These are phyloP conservation scores for Wickerhamiella spandovensis DNA, from an alignment of 805 yeast genomes.

Conservation along the genomic window DNA sequence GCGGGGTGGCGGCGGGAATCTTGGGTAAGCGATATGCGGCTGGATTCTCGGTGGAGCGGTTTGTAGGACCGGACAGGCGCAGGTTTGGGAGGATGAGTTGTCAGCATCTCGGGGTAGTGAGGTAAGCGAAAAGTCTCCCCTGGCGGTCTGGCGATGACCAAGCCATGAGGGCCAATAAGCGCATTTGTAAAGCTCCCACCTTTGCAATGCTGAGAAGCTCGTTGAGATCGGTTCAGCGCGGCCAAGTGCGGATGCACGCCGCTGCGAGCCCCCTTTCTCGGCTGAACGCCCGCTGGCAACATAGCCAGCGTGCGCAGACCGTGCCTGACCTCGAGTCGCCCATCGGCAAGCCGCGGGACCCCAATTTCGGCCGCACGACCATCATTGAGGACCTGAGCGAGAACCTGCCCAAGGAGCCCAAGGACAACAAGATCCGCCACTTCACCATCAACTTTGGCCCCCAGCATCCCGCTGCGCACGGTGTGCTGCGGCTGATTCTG, in stretches of 20 bases:
- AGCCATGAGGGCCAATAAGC: neutral
- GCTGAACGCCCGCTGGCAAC: neutral
- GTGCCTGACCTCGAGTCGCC: conserved; percentile 16
- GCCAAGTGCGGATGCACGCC: neutral
- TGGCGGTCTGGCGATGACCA: neutral
- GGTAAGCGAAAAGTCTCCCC: too few relatives aligned
- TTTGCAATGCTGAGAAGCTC: conserved; percentile 2
- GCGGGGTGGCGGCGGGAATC: neutral
- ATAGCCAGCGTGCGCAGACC: conserved; percentile 10
- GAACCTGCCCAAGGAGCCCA: conserved; percentile 14
- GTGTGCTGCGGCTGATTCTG: conserved; percentile 72
- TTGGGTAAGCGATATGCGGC: neutral
- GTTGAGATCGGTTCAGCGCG: conserved; percentile 2
- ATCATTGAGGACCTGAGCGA: conserved; percentile 22
- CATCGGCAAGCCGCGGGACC: conserved; percentile 23
- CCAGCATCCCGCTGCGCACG: conserved; percentile 92
- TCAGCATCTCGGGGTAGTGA: too few relatives aligned
- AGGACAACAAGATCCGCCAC: conserved; percentile 50
- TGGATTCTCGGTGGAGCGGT: too few relatives aligned
- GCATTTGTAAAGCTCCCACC: conserved; percentile 2
- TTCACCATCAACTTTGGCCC: conserved; percentile 87
- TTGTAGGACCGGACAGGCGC: too few relatives aligned
- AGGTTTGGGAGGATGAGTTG: too few relatives aligned
- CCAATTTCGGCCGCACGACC: conserved; percentile 21
- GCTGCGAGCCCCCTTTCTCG: neutral